A percentile compares a stretch with the other conserved stretches of the same genome.
Conservation (phyloP, 805 yeast genomes). For the Dipodascopsis uninucleata region DNA sequence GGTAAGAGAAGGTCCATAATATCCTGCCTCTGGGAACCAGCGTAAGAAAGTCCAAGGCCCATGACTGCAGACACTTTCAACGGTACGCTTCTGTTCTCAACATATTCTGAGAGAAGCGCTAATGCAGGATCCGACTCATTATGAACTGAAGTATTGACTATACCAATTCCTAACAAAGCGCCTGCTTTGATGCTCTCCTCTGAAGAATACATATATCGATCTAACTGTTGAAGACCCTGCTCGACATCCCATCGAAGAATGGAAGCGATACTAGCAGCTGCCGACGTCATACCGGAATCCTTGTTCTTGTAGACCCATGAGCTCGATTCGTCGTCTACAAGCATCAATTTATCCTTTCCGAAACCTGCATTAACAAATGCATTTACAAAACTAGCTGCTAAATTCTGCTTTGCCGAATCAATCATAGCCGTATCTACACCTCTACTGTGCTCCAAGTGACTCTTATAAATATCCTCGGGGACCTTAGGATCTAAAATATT, state of each 20-base stretch:
- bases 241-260: conserved; percentile 86
- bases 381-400: conserved; percentile 92
- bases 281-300: conserved; percentile 84
- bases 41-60: conserved; percentile 91
- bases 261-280: conserved; percentile 89
- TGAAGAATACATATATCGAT: conserved; percentile 78
- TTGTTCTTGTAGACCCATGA: conserved; percentile 90
- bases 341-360: conserved; percentile 73
- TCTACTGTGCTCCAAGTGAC: conserved; percentile 74
- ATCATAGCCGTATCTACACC: conserved; percentile 49
- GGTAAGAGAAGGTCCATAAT: conserved; percentile 75
- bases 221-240: conserved; percentile 85
- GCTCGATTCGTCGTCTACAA: conserved; percentile 62
- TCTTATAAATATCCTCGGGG: conserved; percentile 92
- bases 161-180: conserved; percentile 91
- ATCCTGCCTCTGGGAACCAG: conserved; percentile 88
- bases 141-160: conserved; percentile 86
- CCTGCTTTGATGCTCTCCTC: conserved; percentile 92
- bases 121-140: conserved; percentile 94
- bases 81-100: conserved; percentile 57
- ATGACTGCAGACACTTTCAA: conserved; percentile 78
- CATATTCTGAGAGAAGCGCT: conserved; percentile 75
- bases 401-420: conserved; percentile 91
- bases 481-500: conserved; percentile 84
- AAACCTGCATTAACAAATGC: conserved; percentile 89